Evolutionary conservation across 176 grass and related monocot genomes (phyloP), one percentile per base, ranked within the genome.

Genomic region (Ensete glaucum): DNA sequence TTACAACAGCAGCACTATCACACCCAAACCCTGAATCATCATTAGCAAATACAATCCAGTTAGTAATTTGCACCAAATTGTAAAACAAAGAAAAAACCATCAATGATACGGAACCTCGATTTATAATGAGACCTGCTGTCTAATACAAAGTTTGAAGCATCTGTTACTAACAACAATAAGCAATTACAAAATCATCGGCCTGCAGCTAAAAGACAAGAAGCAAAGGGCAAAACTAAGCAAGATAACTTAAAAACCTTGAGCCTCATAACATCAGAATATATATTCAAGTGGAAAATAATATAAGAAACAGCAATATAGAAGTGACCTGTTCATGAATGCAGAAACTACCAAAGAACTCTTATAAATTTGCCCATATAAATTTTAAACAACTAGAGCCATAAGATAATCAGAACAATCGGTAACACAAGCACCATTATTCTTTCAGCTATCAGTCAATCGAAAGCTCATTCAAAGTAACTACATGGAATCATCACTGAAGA

Each of bases 1-100:
- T 87, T 83, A 84, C 73, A 72, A 99, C 81, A 77, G 81, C 12
- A 58, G 86, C 79, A 89, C 73, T 95, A 52, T 99, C 96, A 58
- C 84, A 99, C 21, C 91, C 96, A 72, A 99, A 89, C 25, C 96
- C 96, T 99, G 81, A 21, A 74, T 77, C 49, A 64, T 53, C 48
- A 77, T 51, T 52, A 65, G 23, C 22, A 65, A 23, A 25, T 52
- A 65, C 11, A 64, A 59, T 20, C 55, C 11, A n/a, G 21, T 50
- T 34, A 52, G 20, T 23, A 72, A 11, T 53, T 24, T 53, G 16
- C n/a, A 25, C 1, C 13, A 72, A 22, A 53, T 53, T 52, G 64
- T 72, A 23, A 53, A 21, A 12, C 69, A 77, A 52, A 77, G 51
- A 15, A 1, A 53, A 43, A 64, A 25, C 20, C 16, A 69, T 21